These are phyloP conservation scores for Lactarius indigo DNA, from an alignment of 768 basidiomycete species.

Conservation along the genomic window DNA sequence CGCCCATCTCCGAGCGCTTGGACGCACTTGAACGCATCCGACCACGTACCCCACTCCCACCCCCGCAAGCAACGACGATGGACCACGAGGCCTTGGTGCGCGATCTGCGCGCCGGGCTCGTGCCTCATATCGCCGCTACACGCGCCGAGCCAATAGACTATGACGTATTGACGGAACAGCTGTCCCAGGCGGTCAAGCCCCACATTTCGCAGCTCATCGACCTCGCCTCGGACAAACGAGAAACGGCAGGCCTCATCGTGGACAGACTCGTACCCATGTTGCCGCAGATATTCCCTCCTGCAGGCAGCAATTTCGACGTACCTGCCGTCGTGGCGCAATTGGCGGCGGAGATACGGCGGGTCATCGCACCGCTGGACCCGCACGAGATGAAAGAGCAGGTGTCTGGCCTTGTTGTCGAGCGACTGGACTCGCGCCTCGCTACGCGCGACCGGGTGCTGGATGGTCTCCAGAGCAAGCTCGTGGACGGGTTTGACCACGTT, in stretches of 20 bases:
- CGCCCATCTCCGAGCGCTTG: slow-evolving; percentile 52
- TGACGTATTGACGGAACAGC: slow-evolving; percentile 66
- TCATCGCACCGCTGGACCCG: slow-evolving; percentile 73
- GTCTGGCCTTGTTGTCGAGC: slow-evolving; percentile 82
- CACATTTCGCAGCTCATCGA: slow-evolving; percentile 88
- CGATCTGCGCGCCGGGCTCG: slow-evolving; percentile 53
- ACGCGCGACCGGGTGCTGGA: slow-evolving; percentile 72
- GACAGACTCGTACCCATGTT: slow-evolving; percentile 67
- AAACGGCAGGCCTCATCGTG: slow-evolving; percentile 80
- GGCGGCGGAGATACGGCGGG: slow-evolving; percentile 63
- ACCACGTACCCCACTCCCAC: slow-evolving; percentile 36
- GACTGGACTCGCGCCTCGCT: slow-evolving; percentile 75
- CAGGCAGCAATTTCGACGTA: slow-evolving; percentile 42
- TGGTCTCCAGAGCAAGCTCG: slow-evolving; percentile 49
- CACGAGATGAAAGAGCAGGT: slow-evolving; percentile 89
- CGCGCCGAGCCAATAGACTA: slow-evolving; percentile 73
- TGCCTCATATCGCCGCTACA: slow-evolving; percentile 57
- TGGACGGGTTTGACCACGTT: slow-evolving; percentile 47
- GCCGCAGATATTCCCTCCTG: slow-evolving; percentile 37
- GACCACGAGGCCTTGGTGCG: slow-evolving; percentile 60
- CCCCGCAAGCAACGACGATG: not conserved
- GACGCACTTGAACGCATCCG: slow-evolving; percentile 45
- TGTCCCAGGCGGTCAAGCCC: slow-evolving; percentile 84
- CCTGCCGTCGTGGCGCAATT: slow-evolving; percentile 57
- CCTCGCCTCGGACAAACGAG: slow-evolving; percentile 82